A percentile compares a stretch with the other conserved stretches of the same genome.
These are phyloP conservation scores for Arxiozyma slooffiae DNA, from an alignment of 1,139 yeast genomes.

Conservation along the genomic window DNA sequence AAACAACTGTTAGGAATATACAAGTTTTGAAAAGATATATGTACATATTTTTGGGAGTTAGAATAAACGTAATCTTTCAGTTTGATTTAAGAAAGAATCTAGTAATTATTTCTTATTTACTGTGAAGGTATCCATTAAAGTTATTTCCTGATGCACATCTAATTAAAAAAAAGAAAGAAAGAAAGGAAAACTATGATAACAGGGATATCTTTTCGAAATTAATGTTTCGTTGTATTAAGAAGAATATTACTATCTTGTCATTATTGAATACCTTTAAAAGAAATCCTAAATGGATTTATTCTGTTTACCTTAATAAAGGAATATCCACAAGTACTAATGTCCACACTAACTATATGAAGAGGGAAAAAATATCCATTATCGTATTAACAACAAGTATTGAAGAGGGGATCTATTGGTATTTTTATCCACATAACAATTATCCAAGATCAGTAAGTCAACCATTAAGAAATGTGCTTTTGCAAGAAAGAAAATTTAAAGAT, in stretches of 20 bases:
- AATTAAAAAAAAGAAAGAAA: too few species aligned
- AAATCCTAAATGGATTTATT: not conserved
- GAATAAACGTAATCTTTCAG: not conserved
- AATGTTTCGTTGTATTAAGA: not conserved
- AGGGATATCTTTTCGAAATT: too few species aligned
- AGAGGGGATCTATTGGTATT: slow-evolving; percentile 40
- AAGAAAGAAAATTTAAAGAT: slow-evolving; percentile 59
- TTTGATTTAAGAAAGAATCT: not conserved
- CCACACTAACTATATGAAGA: not conserved
- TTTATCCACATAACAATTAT: slow-evolving; percentile 52
- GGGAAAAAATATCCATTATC: not conserved
- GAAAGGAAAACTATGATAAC: too few species aligned
- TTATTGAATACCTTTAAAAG: not conserved
- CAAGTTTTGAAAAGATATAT: not conserved
- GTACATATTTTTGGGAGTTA: not conserved
- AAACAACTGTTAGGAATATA: not conserved
- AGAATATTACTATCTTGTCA: not conserved
- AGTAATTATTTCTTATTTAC: too few species aligned
- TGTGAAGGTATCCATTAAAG: too few species aligned
- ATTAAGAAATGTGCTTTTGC: slow-evolving; percentile 69
- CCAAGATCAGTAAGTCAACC: slow-evolving; percentile 50
- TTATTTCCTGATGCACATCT: not conserved
- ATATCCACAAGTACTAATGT: not conserved
- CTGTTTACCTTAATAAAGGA: not conserved
- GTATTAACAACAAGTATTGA: slow-evolving; percentile 20